Conservation (phyloP, 352 stramenopile species). For the Paralagenidium karlingii region DNA sequence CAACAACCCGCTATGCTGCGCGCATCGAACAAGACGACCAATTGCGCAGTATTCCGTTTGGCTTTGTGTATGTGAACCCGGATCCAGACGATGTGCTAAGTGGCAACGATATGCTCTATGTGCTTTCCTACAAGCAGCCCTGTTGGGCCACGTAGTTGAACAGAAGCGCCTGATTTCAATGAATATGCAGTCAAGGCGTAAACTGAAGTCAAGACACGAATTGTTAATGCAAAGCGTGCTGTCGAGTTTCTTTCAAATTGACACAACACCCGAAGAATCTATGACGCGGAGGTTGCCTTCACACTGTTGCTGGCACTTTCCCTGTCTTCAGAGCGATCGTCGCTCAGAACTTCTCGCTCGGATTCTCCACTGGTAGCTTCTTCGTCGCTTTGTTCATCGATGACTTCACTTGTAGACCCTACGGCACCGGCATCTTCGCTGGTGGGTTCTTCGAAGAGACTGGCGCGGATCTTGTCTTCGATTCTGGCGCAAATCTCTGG, state of each 20-base stretch:
- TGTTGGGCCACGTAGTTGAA: no score
- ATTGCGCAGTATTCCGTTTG: slow-evolving; percentile 60
- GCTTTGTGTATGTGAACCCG: slow-evolving; percentile 78
- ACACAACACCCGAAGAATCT: no score
- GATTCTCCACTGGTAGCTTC: not conserved
- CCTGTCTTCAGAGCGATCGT: no score
- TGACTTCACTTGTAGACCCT: not conserved
- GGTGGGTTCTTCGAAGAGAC: slow-evolving; percentile 26
- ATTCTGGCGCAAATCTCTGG: slow-evolving; percentile 54
- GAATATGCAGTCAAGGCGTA: no score
- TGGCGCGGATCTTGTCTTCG: slow-evolving; percentile 50
- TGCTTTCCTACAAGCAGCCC: slow-evolving; percentile 70
- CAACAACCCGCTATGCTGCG: slow-evolving; percentile 6
- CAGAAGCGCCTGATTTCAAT: no score
- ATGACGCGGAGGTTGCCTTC: no score
- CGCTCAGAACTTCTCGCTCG: not conserved
- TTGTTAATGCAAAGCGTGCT: no score
- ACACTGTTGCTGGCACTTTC: no score
- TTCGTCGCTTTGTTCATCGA: not conserved
- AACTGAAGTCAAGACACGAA: no score
- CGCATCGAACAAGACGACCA: slow-evolving; percentile 45
- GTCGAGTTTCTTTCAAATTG: no score
- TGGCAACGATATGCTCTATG: slow-evolving; percentile 74
- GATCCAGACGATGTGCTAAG: slow-evolving; percentile 58
- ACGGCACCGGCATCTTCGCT: not conserved